Evolutionary conservation across 192 early-diverging fungal species (phyloP).

Genomic region (Globomyces pollinis-pini): DNA sequence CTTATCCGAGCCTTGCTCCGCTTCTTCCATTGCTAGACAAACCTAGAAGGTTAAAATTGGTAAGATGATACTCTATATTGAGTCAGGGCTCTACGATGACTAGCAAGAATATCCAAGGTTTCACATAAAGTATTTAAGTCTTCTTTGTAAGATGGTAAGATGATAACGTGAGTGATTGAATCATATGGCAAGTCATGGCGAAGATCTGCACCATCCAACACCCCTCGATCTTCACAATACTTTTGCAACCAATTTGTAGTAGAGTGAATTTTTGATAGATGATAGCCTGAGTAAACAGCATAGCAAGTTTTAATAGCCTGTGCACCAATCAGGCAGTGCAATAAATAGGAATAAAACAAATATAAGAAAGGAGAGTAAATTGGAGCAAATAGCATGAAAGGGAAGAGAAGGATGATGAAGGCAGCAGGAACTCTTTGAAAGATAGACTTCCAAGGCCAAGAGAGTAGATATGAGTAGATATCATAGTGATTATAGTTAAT

Average conservation of each 20-base stretch:
- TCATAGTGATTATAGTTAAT: no score
- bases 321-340: constrained; percentile 21
- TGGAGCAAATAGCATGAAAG: constrained; percentile 20
- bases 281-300: constrained; percentile 9
- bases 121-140: constrained; percentile 52
- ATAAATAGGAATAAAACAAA: constrained; percentile 14
- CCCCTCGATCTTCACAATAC: constrained; percentile 17
- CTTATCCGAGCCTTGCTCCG: constrained; percentile 41
- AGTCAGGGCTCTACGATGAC: constrained; percentile 27
- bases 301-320: constrained; percentile 19
- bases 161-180: constrained; percentile 46
- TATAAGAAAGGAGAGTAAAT: constrained; percentile 20
- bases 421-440: constrained; percentile 32
- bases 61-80: constrained; percentile 34
- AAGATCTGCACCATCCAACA: background rate
- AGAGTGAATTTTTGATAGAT: constrained; percentile 8
- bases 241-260: constrained; percentile 23
- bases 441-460: constrained; percentile 5
- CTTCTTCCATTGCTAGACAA: constrained; percentile 69
- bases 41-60: constrained; percentile 29
- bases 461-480: no score
- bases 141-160: constrained; percentile 63
- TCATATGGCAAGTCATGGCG: constrained; percentile 24
- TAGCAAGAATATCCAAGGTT: constrained; percentile 53
- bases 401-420: constrained; percentile 13